phyloP scores from a whole-genome alignment of 2,329 filamentous ascomycete genomes.

The Onygena corvina region DNA sequence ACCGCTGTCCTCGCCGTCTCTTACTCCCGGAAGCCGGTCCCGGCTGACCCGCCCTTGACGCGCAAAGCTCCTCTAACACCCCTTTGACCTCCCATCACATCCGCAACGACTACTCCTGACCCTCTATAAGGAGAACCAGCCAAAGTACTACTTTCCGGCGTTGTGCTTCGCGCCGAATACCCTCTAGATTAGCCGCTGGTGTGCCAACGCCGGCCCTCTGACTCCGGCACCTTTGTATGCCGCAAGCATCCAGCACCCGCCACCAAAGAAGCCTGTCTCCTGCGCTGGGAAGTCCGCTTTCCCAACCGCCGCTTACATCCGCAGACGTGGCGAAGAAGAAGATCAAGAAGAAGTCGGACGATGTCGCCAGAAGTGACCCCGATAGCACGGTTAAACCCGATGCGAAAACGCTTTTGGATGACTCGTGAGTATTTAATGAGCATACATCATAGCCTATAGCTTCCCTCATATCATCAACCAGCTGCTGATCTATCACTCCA shows the following conservation, averaged over 20 bases:
- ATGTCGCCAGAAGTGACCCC: slow-evolving; percentile 27
- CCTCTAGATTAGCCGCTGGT: too few relatives aligned
- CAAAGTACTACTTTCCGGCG: too few relatives aligned
- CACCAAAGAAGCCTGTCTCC: slow-evolving; percentile 28
- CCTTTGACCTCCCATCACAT: too few relatives aligned
- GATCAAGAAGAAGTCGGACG: slow-evolving; percentile 32
- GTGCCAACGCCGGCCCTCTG: not conserved
- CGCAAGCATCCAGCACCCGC: slow-evolving; percentile 31
- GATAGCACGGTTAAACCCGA: slow-evolving; percentile 26
- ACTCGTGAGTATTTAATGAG: slow-evolving; percentile 25
- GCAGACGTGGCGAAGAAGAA: slow-evolving; percentile 11
- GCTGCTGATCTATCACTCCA: not conserved
- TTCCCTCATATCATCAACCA: not conserved
- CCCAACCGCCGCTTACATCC: slow-evolving; percentile 14
- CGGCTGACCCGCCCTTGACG: too few relatives aligned
- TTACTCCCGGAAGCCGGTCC: too few relatives aligned
- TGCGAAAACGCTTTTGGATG: slow-evolving; percentile 21
- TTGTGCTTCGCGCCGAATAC: too few relatives aligned
- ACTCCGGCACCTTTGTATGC: slow-evolving; percentile 28
- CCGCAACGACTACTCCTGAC: too few relatives aligned
- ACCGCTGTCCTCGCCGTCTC: too few relatives aligned
- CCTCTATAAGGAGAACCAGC: too few relatives aligned
- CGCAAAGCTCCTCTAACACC: too few relatives aligned
- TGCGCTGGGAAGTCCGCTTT: slow-evolving; percentile 23
- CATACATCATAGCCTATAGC: not conserved